phyloP scores from a whole-genome alignment of 140 eudicot genomes.

The Eryngium alpinum region DNA sequence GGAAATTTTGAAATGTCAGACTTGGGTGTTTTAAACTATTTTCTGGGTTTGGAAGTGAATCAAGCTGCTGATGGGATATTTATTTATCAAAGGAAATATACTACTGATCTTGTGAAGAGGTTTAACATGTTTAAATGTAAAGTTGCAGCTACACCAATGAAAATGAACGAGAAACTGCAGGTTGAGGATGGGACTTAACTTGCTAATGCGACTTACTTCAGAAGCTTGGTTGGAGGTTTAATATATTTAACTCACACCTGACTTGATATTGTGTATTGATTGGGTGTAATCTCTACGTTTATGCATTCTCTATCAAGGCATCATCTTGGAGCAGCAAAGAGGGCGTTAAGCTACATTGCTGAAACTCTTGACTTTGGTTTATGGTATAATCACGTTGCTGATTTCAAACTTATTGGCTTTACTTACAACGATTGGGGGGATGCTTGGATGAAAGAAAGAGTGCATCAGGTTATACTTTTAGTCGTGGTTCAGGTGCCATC shows the following conservation, averaged over 20 bases:
- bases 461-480: neutral
- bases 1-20: neutral
- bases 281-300: neutral
- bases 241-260: neutral
- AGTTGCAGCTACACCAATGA: no score
- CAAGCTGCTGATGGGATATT: neutral
- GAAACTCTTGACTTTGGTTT: neutral
- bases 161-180: conserved; percentile 15
- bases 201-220: neutral
- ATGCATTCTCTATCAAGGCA: neutral
- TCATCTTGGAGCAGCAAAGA: neutral
- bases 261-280: neutral
- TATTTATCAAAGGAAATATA: no score
- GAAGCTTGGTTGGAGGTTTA: neutral
- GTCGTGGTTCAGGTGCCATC: neutral
- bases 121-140: no score
- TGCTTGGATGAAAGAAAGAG: neutral
- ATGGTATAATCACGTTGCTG: neutral
- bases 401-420: neutral
- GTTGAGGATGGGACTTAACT: neutral
- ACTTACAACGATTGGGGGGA: neutral
- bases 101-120: no score
- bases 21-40: neutral
- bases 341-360: neutral
- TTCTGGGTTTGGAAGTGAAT: neutral